Evolutionary conservation across 2,329 filamentous ascomycete genomes (phyloP).

Genomic region (Orbilia brochopaga): DNA sequence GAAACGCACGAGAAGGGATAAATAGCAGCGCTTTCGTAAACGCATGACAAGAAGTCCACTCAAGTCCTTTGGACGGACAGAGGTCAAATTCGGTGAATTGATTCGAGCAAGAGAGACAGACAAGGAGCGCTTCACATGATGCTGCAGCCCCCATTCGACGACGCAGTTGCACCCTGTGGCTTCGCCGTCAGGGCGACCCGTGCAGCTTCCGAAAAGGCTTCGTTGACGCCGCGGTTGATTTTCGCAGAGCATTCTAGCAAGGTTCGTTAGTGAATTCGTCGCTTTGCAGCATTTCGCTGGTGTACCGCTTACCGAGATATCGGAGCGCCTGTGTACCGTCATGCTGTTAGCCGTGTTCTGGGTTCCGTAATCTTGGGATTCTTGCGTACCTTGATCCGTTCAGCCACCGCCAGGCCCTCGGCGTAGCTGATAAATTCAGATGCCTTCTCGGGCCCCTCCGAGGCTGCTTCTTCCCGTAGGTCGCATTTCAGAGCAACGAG

Average conservation of each 20-base stretch:
- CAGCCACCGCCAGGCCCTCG: constrained; percentile 54
- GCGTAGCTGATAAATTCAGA: constrained; percentile 54
- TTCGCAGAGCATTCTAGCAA: constrained; percentile 92
- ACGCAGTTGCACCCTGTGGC: constrained; percentile 62
- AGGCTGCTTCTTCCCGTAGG: constrained; percentile 76
- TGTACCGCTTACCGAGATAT: constrained; percentile 70
- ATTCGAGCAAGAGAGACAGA: not conserved
- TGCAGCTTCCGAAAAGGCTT: constrained; percentile 96
- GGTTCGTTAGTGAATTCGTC: constrained; percentile 1
- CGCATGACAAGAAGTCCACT: not conserved
- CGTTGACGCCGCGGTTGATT: constrained; percentile 96
- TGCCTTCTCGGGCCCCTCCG: constrained; percentile 69
- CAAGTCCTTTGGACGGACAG: not conserved
- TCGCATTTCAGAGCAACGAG: constrained; percentile 97
- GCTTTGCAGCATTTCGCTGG: not conserved
- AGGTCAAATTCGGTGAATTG: not conserved
- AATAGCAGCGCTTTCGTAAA: constrained; percentile 11
- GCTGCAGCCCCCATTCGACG: constrained; percentile 26
- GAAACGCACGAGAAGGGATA: not conserved
- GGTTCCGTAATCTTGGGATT: not conserved
- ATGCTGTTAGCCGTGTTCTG: not conserved
- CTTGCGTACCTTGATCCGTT: constrained; percentile 53
- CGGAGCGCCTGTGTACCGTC: constrained; percentile 71
- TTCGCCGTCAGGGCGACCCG: constrained; percentile 83
- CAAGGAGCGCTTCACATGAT: constrained; percentile 27